Base-by-base conservation (phyloP, 208 protist species). In the Crithidia brevicula region DNA sequence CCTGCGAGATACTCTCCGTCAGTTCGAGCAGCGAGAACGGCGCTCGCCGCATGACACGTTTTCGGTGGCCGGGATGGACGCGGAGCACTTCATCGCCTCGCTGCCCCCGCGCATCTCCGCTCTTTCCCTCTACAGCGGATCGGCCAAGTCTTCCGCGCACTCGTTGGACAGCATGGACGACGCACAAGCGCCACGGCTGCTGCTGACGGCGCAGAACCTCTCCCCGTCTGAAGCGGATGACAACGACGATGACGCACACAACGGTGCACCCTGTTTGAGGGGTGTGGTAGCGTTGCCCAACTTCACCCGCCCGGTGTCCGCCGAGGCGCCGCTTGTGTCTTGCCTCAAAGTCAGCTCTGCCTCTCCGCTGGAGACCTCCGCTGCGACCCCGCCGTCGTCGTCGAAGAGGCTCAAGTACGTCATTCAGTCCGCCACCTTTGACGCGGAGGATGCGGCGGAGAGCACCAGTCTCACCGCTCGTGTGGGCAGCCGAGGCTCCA, bases 31-130 rank as follows among this genome's bases (percentile, higher is more conserved):
- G 38, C 18, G 31, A 8, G 59, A 67, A n/a, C 31, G 30, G 40
- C 68, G 68, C 25, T 46, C 31, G 30, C 68, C 60, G 28, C 51
- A 62, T 52, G 34, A 43, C 20, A 74, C 68, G 31, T 74, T 74
- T 34, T 23, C 68, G 0, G 63, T 58, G 0, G 68, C 68, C 9
- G 59, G 59, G 18, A 66, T 74, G 60, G 68, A 74, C 45, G 43
- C 54, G 22, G 68, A 74, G 51, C 68, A 74, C 59, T 74, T 74
- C 46, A 74, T 74, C 27, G 68, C 68, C 42, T 67, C 59, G 16
- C 51, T 74, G n/a, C 68, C 68, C n/a, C 68, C 68, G 51, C 58
- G 68, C 31, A 59, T 53, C 22, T 65, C 67, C 10, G 38, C 49
- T 49, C 62, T 16, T 25, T n/a, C 30, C 28, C 58, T 53, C 15